Base-by-base conservation (phyloP, 305 asterid species). In the Fraxinus velutina region DNA sequence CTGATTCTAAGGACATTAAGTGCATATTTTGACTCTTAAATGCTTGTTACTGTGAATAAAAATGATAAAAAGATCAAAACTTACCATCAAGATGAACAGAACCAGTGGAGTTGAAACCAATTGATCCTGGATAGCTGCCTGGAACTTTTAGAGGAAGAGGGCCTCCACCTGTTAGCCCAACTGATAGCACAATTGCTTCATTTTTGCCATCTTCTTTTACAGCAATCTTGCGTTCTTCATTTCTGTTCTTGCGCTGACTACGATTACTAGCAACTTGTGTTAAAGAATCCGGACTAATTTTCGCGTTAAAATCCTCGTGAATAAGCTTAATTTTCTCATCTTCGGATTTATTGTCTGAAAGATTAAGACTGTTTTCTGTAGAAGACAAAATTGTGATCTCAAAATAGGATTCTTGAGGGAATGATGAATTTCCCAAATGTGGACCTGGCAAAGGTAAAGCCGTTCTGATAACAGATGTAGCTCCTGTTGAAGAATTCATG, bases 391-490 rank as follows among this genome's bases (percentile, higher is more conserved):
- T 81, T 0, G 87, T 93, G 19, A 93, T 83, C 88, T 94, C 98
- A 79, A 94, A 94, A 87, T 93, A 93, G 0, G 97, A 92, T 75
- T 93, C 98, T 74, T 93, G 97, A 0, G 99, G 98, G 79, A 95
- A 95, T 77, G 96, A 90, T 0, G 92, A 88, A 27, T 84, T 82
- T 12, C 89, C 91, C 71, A 92, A 80, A 7, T 83, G 90, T 9
- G 99, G 99, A 33, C 99, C 99, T 0, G 99, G 99, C 83, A 95
- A 70, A 42, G 99, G 99, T 87, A 95, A 80, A 21, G 83, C 81
- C 15, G 96, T 86, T 27, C 87, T 88, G 0, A 91, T 85, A 36
- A 89, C 90, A 4, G 88, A 89, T 8, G 80, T 78, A 17, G 88
- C 90, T 27, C 73, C 85, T 86, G 68, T 76, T 44, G 79, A 73